Evolutionary conservation across 768 basidiomycete species (phyloP), one percentile per base, ranked within the genome.

Genomic region (Russula compacta): DNA sequence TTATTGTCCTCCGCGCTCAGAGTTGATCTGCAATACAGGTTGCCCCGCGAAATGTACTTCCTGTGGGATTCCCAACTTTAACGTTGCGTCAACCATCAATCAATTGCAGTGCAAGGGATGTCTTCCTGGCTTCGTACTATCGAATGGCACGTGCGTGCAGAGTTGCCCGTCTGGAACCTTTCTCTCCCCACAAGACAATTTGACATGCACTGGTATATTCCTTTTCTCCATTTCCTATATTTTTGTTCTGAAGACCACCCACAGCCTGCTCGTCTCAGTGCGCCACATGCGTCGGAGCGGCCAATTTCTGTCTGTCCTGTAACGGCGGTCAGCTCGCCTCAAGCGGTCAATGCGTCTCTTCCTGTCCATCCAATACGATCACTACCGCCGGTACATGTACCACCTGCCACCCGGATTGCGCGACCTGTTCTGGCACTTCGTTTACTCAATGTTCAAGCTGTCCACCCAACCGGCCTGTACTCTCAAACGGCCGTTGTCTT

Each of bases 391-490:
- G 83, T 24, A 73, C 81, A 32, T 95, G 92, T 74, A 69, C 83
- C 57, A 67, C 84, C 6, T 95, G 93, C 71, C 92, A 95, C 61
- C 83, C 90, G 0, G 93, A 95, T 69, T 95, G 92, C 68, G 83
- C 82, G 15, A 84, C 86, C 1, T 95, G 93, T 72, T 83, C 83
- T 24, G 91, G 90, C n/a, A 67, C 80, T 21, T 81, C 83, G 0
- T 90, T 90, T 74, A 83, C 82, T 69, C 85, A 92, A 69, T 95
- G 92, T 72, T 78, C 83, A 8, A 81, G 81, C 51, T 94, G 92
- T 68, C 78, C 83, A 36, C 67, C 83, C 32, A 73, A 76, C 21
- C 81, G 84, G 0, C 92, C 90, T 0, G 88, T 92, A 42, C 82
- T 85, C 49, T 81, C 81, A 42, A 83, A 81, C 56, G 89, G 89